phyloP scores from a whole-genome alignment of 306 rosid species.

The Benincasa hispida region DNA sequence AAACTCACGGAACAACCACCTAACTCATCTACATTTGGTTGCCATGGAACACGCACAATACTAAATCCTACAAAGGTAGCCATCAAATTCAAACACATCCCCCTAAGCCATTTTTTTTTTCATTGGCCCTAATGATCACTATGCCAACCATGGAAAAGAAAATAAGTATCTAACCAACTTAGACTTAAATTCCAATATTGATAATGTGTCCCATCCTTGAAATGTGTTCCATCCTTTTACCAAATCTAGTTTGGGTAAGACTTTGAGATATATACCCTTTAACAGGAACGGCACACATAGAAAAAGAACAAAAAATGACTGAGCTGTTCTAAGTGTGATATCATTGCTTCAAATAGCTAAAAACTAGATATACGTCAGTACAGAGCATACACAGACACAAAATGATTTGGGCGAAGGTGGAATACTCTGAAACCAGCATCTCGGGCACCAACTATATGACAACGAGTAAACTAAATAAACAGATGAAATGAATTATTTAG shows the following conservation, averaged over 20 bases:
- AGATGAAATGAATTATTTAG: neutral
- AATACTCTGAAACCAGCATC: neutral
- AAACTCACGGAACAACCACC: neutral
- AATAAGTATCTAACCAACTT: neutral
- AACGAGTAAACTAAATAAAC: neutral
- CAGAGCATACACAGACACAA: neutral
- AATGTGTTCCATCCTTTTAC: neutral
- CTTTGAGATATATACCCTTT: neutral
- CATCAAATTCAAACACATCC: neutral
- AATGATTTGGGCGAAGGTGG: neutral
- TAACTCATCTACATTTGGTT: neutral
- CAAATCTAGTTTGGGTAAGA: neutral
- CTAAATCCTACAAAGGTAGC: neutral
- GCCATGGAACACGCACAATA: neutral
- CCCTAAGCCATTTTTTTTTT: neutral
- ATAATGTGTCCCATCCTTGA: neutral
- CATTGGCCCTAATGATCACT: neutral
- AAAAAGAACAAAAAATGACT: neutral
- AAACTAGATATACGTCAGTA: neutral
- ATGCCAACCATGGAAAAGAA: neutral
- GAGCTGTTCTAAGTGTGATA: neutral
- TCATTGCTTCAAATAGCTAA: neutral
- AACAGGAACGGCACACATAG: neutral
- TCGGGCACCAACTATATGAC: neutral
- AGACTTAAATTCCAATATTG: neutral